These are phyloP conservation scores for Paecilomyces sp. DNA, from an alignment of 2,329 filamentous ascomycete genomes.

Conservation along the genomic window DNA sequence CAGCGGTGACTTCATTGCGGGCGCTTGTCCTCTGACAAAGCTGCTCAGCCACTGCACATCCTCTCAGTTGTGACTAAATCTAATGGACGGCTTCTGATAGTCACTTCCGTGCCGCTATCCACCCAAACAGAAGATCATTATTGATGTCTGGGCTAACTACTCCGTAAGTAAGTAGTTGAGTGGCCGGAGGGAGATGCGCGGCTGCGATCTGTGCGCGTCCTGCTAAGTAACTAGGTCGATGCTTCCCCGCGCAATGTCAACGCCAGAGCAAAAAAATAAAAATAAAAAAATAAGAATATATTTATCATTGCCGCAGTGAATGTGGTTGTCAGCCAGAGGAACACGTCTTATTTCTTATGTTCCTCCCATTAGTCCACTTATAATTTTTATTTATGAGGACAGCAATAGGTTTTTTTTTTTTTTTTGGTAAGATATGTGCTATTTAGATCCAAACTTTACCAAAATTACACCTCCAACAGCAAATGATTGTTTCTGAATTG, in stretches of 20 bases:
- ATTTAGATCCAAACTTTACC: too few species aligned
- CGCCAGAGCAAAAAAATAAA: not conserved
- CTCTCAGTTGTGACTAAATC: not conserved
- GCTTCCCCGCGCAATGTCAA: not conserved
- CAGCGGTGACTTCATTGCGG: not conserved
- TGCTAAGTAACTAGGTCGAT: too few species aligned
- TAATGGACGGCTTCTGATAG: not conserved
- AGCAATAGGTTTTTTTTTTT: too few species aligned
- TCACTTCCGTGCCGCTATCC: not conserved
- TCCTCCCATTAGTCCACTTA: too few species aligned
- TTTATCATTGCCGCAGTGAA: not conserved
- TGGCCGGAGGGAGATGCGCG: not conserved
- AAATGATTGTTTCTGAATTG: too few species aligned
- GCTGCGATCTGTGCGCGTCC: too few species aligned
- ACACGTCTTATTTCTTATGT: too few species aligned
- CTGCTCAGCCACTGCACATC: not conserved
- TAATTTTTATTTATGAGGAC: too few species aligned
- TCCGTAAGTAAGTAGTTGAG: not conserved
- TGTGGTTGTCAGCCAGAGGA: not conserved
- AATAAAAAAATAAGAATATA: not conserved
- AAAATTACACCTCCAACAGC: too few species aligned
- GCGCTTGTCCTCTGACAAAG: not conserved
- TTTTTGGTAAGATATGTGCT: too few species aligned
- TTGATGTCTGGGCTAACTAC: not conserved
- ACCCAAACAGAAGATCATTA: not conserved